These are phyloP conservation scores for Gracilaria domingensis DNA, from an alignment of 23 red algal genomes.

Conservation along the genomic window DNA sequence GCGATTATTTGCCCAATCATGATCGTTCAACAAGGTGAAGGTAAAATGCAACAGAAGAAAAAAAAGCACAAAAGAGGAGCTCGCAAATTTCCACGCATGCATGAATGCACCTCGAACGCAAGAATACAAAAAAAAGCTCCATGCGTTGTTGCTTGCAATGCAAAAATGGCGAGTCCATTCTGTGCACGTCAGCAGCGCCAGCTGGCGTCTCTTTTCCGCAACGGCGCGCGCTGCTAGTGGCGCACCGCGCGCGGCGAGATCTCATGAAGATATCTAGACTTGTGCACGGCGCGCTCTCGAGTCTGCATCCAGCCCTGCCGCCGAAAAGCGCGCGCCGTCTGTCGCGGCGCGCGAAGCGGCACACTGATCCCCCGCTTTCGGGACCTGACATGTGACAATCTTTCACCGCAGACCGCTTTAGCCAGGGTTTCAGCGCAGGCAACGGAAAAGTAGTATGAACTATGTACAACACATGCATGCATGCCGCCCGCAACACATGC, in stretches of 20 bases:
- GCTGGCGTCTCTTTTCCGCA: no score
- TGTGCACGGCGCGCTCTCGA: neutral
- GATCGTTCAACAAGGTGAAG: neutral
- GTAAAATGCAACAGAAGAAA: neutral
- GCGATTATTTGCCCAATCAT: neutral
- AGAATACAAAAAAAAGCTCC: neutral
- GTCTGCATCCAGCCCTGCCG: neutral
- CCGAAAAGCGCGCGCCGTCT: neutral
- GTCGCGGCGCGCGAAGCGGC: neutral
- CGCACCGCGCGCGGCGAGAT: no score
- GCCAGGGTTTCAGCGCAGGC: no score
- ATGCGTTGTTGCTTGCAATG: conserved; percentile 5
- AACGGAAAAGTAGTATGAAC: no score
- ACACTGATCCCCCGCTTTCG: neutral
- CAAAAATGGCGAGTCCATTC: neutral
- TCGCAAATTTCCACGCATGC: neutral
- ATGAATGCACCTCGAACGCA: no score
- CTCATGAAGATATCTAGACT: no score
- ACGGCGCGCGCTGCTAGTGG: no score
- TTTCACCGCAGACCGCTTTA: no score
- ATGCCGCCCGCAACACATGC: neutral
- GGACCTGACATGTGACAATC: no score
- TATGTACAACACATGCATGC: no score
- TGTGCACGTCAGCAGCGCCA: conserved; percentile 13
- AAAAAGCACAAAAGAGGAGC: neutral